Evolutionary conservation across 768 basidiomycete species (phyloP), one percentile per base, ranked within the genome.

Genomic region (Polyporus arcularius): DNA sequence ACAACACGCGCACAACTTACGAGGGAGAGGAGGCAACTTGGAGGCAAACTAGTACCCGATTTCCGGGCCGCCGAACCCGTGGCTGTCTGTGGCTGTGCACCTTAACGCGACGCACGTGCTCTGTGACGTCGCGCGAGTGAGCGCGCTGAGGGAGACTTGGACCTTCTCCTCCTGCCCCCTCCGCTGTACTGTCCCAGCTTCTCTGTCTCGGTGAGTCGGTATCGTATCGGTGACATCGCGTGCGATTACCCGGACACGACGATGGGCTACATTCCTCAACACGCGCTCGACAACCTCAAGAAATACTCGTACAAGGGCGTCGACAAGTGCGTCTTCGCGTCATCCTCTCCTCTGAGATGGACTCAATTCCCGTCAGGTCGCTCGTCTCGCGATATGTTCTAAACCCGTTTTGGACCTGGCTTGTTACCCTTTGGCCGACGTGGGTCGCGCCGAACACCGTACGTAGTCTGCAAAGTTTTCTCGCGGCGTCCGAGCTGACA

Each of bases 361-460:
- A 40, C 57, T 28, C 41, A 40, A 35, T 18, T 18, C 6, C 52
- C 39, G 46, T 40, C 61, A 94, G 92, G 72, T 96, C 93, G 9
- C 65, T 92, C 35, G 67, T 90, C 2, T 92, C 92, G 41, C 80
- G 83, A 69, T 88, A 89, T 72, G 76, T 95, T 26, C 78, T 98
- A 55, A 84, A 86, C 46, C 91, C 90, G 3, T 96, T 89, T 75
- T 97, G 95, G 94, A 92, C 80, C 38, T 91, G 90, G 90, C 85
- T 96, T 62, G 90, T 96, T 56, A 94, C 85, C 4, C 79, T 95
- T 28, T 96, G 92, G 86, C 95, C 95, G 2, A 78, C 82, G 47
- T 86, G 79, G 47, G 79, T 98, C 6, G 95, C 95, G 0, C 95
- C 95, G 1, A 98, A 98, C 72, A 89, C 89, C 11, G 95, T 96